Conservation (phyloP, 2,329 filamentous ascomycete species). For the Neophaeococcomyces mojaviensis region DNA sequence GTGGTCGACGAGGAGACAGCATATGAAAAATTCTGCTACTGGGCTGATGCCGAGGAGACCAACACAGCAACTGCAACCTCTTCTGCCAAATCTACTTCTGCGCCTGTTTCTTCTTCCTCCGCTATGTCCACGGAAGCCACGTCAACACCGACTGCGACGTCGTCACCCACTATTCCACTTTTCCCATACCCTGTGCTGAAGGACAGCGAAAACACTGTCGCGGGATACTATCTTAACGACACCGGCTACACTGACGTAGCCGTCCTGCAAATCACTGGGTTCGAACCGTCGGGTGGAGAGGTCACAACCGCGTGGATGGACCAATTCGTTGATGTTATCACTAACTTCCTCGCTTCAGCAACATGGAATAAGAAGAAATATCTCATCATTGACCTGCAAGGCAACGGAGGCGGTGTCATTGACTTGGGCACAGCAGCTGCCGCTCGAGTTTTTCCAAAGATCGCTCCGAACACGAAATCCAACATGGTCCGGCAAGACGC, state of each 20-base stretch:
- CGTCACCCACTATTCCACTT: conserved; percentile 13
- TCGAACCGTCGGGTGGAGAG: conserved; percentile 25
- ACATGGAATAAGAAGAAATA: conserved; percentile 47
- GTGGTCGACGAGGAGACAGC: no score
- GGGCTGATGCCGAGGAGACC: no score
- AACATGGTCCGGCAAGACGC: conserved; percentile 34
- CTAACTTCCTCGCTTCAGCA: conserved; percentile 40
- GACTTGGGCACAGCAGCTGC: conserved; percentile 45
- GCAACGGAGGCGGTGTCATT: conserved; percentile 52
- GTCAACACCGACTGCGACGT: no score
- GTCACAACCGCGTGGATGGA: conserved; percentile 19
- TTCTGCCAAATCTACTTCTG: conserved; percentile 8
- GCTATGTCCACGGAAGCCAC: conserved; percentile 24
- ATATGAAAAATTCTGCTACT: no score
- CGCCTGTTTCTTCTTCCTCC: conserved; percentile 17
- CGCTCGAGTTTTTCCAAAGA: conserved; percentile 46
- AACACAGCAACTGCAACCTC: conserved; percentile 7
- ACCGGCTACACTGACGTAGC: conserved; percentile 35
- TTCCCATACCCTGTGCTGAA: conserved; percentile 33
- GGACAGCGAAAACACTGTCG: conserved; percentile 28
- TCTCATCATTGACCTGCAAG: conserved; percentile 56
- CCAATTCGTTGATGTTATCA: conserved; percentile 35
- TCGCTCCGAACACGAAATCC: conserved; percentile 37
- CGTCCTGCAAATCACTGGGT: conserved; percentile 38
- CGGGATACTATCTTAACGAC: conserved; percentile 39